phyloP scores from a whole-genome alignment of 2,329 filamentous ascomycete species.

The Rhynchosporium secalis region DNA sequence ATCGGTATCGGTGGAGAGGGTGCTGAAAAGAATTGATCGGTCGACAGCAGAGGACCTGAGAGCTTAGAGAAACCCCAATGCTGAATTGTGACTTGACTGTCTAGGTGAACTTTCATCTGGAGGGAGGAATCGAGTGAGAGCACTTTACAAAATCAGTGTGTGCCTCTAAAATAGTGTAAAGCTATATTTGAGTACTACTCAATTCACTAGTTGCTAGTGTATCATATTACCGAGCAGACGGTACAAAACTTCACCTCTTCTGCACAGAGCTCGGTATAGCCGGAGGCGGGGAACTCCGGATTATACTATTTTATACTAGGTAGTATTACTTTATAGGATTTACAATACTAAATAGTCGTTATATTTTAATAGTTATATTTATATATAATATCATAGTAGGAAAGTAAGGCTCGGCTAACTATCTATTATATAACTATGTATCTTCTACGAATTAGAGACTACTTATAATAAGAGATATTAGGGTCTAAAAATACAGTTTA shows the following conservation, averaged over 20 bases:
- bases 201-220: conserved; percentile 12
- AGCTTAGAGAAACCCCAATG: conserved; percentile 14
- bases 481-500: no score
- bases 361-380: no score
- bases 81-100: conserved; percentile 13
- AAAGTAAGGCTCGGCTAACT: no score
- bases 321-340: neutral
- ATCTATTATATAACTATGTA: no score
- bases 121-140: conserved; percentile 8
- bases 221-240: conserved; percentile 8
- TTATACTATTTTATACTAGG: neutral
- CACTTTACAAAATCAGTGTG: conserved; percentile 6
- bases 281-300: conserved; percentile 1
- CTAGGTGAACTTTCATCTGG: conserved; percentile 12
- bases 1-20: conserved; percentile 10
- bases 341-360: no score
- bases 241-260: neutral
- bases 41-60: conserved; percentile 10
- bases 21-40: conserved; percentile 14
- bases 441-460: no score
- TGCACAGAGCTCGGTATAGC: neutral
- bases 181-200: conserved; percentile 13
- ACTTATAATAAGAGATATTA: no score
- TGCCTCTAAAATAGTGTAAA: conserved; percentile 9
- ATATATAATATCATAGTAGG: no score